These are phyloP conservation scores for Fusarium haematococcum DNA, from an alignment of 2,329 filamentous ascomycete species.

Conservation along the genomic window DNA sequence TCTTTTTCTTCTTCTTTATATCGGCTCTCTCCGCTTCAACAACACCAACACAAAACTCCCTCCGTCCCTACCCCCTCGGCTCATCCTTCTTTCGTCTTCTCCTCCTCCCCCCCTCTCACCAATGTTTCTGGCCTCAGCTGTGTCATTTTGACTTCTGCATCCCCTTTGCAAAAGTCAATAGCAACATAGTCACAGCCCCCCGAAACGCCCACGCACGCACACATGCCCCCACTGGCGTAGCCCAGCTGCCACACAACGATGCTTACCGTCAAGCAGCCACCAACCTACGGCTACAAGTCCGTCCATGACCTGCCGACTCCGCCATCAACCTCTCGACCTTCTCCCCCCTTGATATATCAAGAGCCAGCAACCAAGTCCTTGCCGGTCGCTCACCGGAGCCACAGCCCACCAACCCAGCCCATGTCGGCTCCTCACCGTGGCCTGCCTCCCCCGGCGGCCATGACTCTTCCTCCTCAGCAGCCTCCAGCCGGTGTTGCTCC, in stretches of 20 bases:
- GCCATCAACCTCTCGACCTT: constrained; percentile 66
- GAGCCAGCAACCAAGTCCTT: constrained; percentile 58
- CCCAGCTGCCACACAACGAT: constrained; percentile 59
- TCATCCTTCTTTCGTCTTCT: not conserved
- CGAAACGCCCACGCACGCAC: constrained; percentile 26
- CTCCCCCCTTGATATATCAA: constrained; percentile 64
- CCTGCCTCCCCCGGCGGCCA: constrained; percentile 75
- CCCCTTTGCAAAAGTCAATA: constrained; percentile 30
- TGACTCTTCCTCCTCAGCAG: constrained; percentile 67
- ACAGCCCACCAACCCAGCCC: constrained; percentile 63
- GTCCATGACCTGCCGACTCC: constrained; percentile 73
- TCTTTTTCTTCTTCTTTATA: not conserved
- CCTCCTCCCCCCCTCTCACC: not conserved
- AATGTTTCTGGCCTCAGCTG: not conserved
- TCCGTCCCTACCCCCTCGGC: not conserved
- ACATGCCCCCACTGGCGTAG: constrained; percentile 46
- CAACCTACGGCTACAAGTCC: constrained; percentile 69
- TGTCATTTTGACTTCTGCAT: constrained; percentile 10
- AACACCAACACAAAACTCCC: constrained; percentile 4
- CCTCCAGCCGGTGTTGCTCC: constrained; percentile 47
- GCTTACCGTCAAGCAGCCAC: constrained; percentile 72
- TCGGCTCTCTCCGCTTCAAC: not conserved
- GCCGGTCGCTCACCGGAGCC: constrained; percentile 54
- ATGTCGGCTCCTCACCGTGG: constrained; percentile 79
- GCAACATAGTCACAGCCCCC: constrained; percentile 29